Evolutionary conservation across 305 asterid species (phyloP), one percentile per base, ranked within the genome.

Genomic region (Caryopteris hybrid): DNA sequence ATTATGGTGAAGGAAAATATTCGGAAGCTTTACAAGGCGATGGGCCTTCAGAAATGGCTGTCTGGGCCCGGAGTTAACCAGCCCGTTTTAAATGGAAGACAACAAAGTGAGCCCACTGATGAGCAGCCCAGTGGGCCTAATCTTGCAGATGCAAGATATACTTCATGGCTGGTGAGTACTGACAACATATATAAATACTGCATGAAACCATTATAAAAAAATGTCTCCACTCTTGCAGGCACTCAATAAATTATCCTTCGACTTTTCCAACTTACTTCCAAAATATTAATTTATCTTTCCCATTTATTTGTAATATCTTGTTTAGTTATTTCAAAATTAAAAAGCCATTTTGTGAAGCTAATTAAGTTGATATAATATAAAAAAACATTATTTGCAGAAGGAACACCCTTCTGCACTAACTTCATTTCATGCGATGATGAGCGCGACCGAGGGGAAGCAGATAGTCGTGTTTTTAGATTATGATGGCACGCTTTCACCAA

Each of bases 401-500:
- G 81, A 84, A 46, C 93, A 88, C 41, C 97, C 97, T 58, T 81
- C 76, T 27, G 96, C 97, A 13, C 22, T 91, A 50, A 54, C 72
- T 46, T 80, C 77, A 12, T 88, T 85, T 39, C 25, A 79, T 12
- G 69, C 22, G 63, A 76, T 85, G 73, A 79, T 80, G 76, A 71
- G 31, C 2, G 64, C 6, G 6, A 70, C 70, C 0, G 47, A 70
- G 39, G 84, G 80, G 55, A 92, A 85, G 69, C 80, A 84, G 46
- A 79, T 92, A 16, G 96, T 86, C 16, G 87, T 92, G 79, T 92
- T 92, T 69, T 65, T 88, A 41, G 98, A 92, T 51, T 92, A 92
- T 52, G 98, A 91, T 20, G 98, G 96, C 14, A 91, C 98, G 14
- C 85, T 91, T 42, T 79, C 96, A 0, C 98, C 98, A 0, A 90